Evolutionary conservation across 2,329 filamentous ascomycete species (phyloP), one percentile per base, ranked within the genome.

Genomic region (Truncatella angustata): DNA sequence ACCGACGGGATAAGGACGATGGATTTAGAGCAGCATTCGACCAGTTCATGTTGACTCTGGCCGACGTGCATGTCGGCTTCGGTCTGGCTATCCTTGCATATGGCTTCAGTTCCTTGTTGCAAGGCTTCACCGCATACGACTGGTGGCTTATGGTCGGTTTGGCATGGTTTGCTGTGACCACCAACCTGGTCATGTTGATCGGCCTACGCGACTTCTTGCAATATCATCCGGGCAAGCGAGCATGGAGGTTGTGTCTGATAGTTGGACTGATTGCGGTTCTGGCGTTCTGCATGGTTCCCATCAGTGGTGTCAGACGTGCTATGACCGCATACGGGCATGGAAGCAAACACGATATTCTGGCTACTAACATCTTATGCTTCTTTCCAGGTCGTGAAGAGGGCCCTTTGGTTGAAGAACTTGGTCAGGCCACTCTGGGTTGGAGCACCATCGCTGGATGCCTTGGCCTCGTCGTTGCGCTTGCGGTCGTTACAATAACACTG

Each of bases 121-220:
- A 53, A 23, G 60, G 56, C 26, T 35, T 62, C 23, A 60, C 60
- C 11, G 58, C 59, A 24, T 62, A 60, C 46, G 51, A 57, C 49
- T 63, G 61, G 61, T 63, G 61, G 61, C 54, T 59, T 18, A 55
- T 60, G 16, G 53, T 62, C 20, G 61, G 60, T 36, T 50, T 63
- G 14, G 54, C 52, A 48, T 63, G 61, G 61, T 60, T 60, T 53
- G 58, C 61, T 23, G 55, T 60, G 49, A 53, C 60, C 16, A 59
- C 61, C 24, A 62, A 62, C 50, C 52, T 63, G 11, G 56, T 59
- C 43, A 56, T 59, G 12, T 50, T 53, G 30, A 57, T 55, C 7
- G 61, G 54, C 39, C 47, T 62, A 43, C 58, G 61, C 32, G 53
- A 36, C 48, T 59, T 61, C 42, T 62, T 56, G 40, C 30, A 49